Percentiles rank a stretch among this genome's conserved stretches.
These are phyloP conservation scores for grape (Vitis vinifera) DNA, from an alignment of 164 flowering plant species.

Conservation along the genomic window DNA sequence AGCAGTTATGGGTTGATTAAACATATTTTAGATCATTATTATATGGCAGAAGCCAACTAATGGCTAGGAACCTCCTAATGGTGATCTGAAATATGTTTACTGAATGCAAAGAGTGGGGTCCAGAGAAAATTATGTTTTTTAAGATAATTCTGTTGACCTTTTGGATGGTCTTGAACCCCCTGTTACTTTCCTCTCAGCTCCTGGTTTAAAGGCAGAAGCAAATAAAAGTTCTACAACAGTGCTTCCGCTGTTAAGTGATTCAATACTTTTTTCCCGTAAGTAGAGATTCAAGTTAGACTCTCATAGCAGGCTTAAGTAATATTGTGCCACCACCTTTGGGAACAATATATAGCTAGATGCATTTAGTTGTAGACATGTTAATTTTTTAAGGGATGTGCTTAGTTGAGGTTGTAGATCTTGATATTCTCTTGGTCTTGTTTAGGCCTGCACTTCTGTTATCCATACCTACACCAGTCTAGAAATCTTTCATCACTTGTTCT, in stretches of 20 bases:
- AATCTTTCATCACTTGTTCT: background rate
- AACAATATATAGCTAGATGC: background rate
- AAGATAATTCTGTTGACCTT: background rate
- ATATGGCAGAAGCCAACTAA: too few species aligned
- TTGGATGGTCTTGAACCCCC: background rate
- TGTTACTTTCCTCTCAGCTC: too few species aligned
- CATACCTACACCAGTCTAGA: background rate
- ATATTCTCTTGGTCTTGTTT: background rate
- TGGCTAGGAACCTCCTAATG: too few species aligned
- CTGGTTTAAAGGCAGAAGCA: too few species aligned
- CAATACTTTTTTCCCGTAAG: too few species aligned
- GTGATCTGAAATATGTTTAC: too few species aligned
- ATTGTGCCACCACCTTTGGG: too few species aligned
- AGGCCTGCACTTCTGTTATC: background rate
- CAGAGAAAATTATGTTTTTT: background rate
- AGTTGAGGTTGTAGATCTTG: background rate
- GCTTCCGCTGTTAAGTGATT: too few species aligned
- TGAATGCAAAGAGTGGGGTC: background rate
- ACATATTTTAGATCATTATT: too few species aligned
- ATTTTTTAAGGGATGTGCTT: background rate
- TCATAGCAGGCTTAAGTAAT: too few species aligned
- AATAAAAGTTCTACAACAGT: too few species aligned
- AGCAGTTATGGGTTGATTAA: background rate
- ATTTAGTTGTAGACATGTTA: background rate
- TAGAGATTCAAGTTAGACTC: too few species aligned